Base-by-base conservation (phyloP, 2,329 filamentous ascomycete genomes). In the Pseudogymnoascus sp. region DNA sequence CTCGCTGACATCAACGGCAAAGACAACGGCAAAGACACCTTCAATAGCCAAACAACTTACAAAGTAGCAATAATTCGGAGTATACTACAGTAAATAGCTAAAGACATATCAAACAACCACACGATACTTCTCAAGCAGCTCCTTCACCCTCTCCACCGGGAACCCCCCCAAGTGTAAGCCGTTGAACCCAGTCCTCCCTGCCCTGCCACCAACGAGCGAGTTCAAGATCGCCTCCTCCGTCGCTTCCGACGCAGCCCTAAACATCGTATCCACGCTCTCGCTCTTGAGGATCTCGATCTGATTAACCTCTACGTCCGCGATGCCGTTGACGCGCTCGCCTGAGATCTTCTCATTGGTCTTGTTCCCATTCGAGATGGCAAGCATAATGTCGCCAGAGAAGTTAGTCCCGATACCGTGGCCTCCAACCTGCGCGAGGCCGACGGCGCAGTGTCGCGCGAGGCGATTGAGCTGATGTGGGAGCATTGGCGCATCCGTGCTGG, bases 191-290 rank as follows among this genome's bases (percentile, higher is more conserved):
- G 77, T 79, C 76, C 86, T 82, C 0, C 80, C 83, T 67, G 85
- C 80, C 1, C 85, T 84, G 75, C 82, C 86, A 65, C 80, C 86
- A 61, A 71, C 64, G 7, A 88, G 72, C 0, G 81, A 80, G 69
- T 89, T 89, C 65, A 86, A 82, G 62, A 89, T 87, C 1, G 84
- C 80, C 72, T 89, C 86, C 68, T 89, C 85, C 0, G 83, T 83
- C 0, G 81, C 82, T 69, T 89, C 86, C 0, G 83, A 82, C 1
- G 78, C 81, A 1, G 84, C 86, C 70, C 86, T 81, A 63, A 89
- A 85, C 63, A 87, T 71, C 0, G 79, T 79, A 66, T 87, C 85
- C 64, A 88, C 85, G 3, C 80, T 83, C 60, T 79, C 75, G 67
- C 87, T 84, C 66, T 86, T 81, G 1, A 85, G 73, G 52, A 82